A percentile compares a stretch with the other conserved stretches of the same genome.
phyloP scores from a whole-genome alignment of 2,329 filamentous ascomycete species.

The Verticillium klebahnii region DNA sequence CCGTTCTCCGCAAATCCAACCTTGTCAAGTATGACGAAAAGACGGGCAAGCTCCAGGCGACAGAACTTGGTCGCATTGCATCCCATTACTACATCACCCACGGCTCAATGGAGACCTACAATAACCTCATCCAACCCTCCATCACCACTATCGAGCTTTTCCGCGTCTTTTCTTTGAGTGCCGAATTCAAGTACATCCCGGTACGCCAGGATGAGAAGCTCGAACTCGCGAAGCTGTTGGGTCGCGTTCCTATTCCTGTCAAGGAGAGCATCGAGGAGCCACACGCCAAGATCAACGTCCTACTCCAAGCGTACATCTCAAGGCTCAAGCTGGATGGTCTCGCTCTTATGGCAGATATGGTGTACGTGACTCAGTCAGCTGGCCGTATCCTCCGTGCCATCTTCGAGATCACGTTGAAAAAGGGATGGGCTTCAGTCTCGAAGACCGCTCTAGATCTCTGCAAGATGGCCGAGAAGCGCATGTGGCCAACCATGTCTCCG shows the following conservation, averaged over 20 bases:
- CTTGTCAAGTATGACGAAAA: slow-evolving; percentile 96
- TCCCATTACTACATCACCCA: slow-evolving; percentile 99
- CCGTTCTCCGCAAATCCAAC: slow-evolving; percentile 79
- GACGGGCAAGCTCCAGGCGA: slow-evolving; percentile 80
- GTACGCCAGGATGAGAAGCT: slow-evolving; percentile 97
- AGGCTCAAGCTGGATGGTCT: slow-evolving; percentile 89
- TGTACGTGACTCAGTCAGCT: slow-evolving; percentile 97
- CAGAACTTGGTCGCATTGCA: slow-evolving; percentile 90
- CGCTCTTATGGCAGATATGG: slow-evolving; percentile 95
- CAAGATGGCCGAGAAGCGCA: slow-evolving; percentile 98
- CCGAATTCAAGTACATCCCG: slow-evolving; percentile 98
- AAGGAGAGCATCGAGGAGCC: slow-evolving; percentile 97
- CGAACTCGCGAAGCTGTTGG: slow-evolving; percentile 86
- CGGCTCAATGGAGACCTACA: slow-evolving; percentile 95
- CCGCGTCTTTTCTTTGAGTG: slow-evolving; percentile 90
- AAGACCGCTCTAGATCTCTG: slow-evolving; percentile 91
- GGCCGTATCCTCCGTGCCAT: slow-evolving; percentile 92
- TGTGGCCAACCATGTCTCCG: slow-evolving; percentile 99
- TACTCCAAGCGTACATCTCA: slow-evolving; percentile 94
- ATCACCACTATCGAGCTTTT: slow-evolving; percentile 95
- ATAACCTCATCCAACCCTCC: slow-evolving; percentile 87
- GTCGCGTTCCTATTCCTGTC: slow-evolving; percentile 87
- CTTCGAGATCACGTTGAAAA: slow-evolving; percentile 96
- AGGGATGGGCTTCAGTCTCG: slow-evolving; percentile 90
- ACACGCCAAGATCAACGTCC: slow-evolving; percentile 95